A percentile compares a stretch with the other conserved stretches of the same genome.
Evolutionary conservation across 257 asterid genomes (phyloP).

Genomic region (Lantana camara): DNA sequence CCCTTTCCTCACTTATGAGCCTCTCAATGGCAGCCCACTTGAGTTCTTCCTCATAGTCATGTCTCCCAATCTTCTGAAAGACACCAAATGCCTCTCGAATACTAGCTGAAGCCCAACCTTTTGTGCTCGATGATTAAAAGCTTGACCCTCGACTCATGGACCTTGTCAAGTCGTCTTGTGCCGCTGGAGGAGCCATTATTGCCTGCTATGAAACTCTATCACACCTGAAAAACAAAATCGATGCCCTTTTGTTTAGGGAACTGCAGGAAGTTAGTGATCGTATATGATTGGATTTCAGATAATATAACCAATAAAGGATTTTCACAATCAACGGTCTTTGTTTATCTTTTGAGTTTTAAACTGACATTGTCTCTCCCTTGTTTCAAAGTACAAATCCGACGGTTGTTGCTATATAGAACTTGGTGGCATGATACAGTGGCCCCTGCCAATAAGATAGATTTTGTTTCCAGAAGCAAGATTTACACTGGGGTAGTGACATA

Average conservation of each 20-base stretch:
- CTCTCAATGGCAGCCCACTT: too few species aligned
- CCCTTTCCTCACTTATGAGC: too few species aligned
- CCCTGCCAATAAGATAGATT: constrained; percentile 11
- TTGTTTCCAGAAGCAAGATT: constrained; percentile 24
- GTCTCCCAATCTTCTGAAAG: too few species aligned
- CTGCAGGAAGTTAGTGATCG: neutral
- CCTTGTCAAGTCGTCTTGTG: too few species aligned
- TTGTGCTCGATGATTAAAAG: too few species aligned
- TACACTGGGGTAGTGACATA: neutral
- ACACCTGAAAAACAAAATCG: constrained; percentile 23
- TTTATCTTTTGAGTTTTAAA: neutral
- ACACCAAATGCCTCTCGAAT: too few species aligned
- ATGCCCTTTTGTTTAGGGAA: constrained; percentile 13
- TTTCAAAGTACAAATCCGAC: constrained; percentile 2
- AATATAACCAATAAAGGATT: too few species aligned
- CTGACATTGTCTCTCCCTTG: constrained; percentile 7
- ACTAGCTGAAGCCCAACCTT: too few species aligned
- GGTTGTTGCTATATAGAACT: neutral
- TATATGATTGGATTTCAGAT: neutral
- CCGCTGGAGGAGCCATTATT: too few species aligned
- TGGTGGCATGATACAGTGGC: neutral
- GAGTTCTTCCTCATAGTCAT: too few species aligned
- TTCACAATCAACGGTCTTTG: too few species aligned
- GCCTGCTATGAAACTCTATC: neutral
- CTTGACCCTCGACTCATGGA: too few species aligned